phyloP scores from a whole-genome alignment of 495 filamentous ascomycete species.

The Podospora bellae-mahoneyi region DNA sequence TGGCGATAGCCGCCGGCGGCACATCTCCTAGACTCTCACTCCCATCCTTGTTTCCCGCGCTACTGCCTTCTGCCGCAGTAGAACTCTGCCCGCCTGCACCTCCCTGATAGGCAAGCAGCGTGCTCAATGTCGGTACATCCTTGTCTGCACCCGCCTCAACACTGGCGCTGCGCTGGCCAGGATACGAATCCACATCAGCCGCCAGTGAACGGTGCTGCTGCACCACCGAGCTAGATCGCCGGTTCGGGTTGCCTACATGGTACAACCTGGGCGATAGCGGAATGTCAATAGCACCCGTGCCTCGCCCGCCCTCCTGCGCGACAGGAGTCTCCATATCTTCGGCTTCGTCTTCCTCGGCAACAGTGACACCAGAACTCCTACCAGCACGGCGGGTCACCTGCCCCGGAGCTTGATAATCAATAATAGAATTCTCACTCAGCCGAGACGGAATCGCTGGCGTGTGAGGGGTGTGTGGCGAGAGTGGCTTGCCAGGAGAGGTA shows the following conservation, averaged over 20 bases:
- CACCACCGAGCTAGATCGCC: slow-evolving; percentile 76
- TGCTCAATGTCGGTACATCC: slow-evolving; percentile 56
- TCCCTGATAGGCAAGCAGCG: slow-evolving; percentile 48
- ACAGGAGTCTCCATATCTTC: slow-evolving; percentile 36
- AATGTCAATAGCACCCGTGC: slow-evolving; percentile 77
- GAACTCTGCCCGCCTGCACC: background rate
- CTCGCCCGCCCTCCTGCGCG: slow-evolving; percentile 33
- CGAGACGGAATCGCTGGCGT: slow-evolving; percentile 89
- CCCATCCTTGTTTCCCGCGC: background rate
- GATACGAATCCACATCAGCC: slow-evolving; percentile 61
- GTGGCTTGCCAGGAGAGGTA: slow-evolving; percentile 85
- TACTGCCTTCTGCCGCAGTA: background rate
- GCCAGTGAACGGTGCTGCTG: slow-evolving; percentile 55
- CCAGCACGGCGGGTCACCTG: slow-evolving; percentile 23
- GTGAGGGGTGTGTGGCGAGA: slow-evolving; percentile 91
- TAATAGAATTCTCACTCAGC: slow-evolving; percentile 81
- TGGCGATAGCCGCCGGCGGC: slow-evolving; percentile 3
- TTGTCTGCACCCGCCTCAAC: slow-evolving; percentile 59
- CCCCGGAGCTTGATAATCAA: slow-evolving; percentile 58
- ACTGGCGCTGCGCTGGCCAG: slow-evolving; percentile 69
- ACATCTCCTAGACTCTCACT: background rate
- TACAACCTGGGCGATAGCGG: slow-evolving; percentile 70
- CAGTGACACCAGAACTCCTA: slow-evolving; percentile 29
- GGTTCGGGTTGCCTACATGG: slow-evolving; percentile 46
- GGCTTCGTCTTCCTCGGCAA: slow-evolving; percentile 21